phyloP scores from a whole-genome alignment of 2,329 filamentous ascomycete species.

The Pseudonectria buxi region DNA sequence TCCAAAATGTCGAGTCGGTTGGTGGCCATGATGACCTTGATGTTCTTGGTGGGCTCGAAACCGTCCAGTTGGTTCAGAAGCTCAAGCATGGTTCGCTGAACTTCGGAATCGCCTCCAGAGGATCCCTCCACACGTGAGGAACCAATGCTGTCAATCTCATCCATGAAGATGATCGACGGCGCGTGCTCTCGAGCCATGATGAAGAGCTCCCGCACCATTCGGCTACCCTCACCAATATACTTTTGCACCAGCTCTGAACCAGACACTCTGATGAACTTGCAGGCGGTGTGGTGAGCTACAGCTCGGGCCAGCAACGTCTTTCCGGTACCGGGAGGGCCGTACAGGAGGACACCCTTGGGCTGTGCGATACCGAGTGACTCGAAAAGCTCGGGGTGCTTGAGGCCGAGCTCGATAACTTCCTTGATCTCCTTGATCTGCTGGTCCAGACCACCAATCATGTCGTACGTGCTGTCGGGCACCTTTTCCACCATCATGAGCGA shows the following conservation, averaged over 20 bases:
- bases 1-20: constrained; percentile 97
- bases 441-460: constrained; percentile 98
- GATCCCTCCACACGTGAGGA: constrained; percentile 94
- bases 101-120: constrained; percentile 92
- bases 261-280: constrained; percentile 97
- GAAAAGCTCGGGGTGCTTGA: constrained; percentile 97
- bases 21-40: constrained; percentile 99
- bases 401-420: constrained; percentile 96
- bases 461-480: constrained; percentile 98
- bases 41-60: constrained; percentile 98
- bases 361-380: constrained; percentile 98
- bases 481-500: constrained; percentile 99
- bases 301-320: constrained; percentile 94
- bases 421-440: constrained; percentile 99
- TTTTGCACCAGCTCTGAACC: constrained; percentile 97
- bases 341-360: constrained; percentile 93
- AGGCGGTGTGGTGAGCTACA: constrained; percentile 96
- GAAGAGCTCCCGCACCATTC: constrained; percentile 98
- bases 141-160: constrained; percentile 98
- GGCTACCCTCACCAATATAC: constrained; percentile 95
- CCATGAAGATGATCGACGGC: constrained; percentile 99
- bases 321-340: constrained; percentile 92
- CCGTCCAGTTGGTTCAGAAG: constrained; percentile 96
- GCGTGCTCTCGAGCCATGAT: constrained; percentile 98
- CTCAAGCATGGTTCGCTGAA: constrained; percentile 98